Evolutionary conservation across 2,329 filamentous ascomycete species (phyloP).

Genomic region (Rosellinia necatrix): DNA sequence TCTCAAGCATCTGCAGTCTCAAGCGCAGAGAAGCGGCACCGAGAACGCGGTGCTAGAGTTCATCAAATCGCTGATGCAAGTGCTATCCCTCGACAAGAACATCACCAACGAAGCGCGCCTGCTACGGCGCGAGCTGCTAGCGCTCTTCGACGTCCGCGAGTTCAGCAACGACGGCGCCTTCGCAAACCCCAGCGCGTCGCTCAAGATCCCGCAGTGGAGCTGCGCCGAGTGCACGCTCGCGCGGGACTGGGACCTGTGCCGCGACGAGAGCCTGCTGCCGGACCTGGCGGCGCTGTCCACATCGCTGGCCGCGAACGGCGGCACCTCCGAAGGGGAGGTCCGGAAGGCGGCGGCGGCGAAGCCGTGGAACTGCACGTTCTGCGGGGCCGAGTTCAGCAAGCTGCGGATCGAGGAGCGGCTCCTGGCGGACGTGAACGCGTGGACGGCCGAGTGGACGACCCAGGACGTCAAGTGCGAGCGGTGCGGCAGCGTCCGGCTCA

Average conservation of each 20-base stretch:
- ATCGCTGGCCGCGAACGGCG: not conserved
- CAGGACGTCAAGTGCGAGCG: conserved; percentile 84
- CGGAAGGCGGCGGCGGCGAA: conserved; percentile 42
- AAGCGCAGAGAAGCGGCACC: conserved; percentile 41
- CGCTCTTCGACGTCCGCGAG: conserved; percentile 91
- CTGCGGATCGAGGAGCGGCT: conserved; percentile 83
- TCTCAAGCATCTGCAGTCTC: conserved; percentile 19
- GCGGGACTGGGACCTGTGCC: conserved; percentile 88
- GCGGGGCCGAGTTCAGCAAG: conserved; percentile 75
- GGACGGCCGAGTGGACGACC: conserved; percentile 79
- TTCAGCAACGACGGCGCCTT: conserved; percentile 90
- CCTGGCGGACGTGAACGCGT: conserved; percentile 74
- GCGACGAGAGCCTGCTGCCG: conserved; percentile 80
- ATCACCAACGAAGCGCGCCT: conserved; percentile 87
- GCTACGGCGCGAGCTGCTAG: conserved; percentile 84
- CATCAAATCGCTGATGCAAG: conserved; percentile 91
- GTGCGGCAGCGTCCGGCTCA: conserved; percentile 75
- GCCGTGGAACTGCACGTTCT: conserved; percentile 78
- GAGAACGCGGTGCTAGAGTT: conserved; percentile 82
- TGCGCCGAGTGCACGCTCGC: conserved; percentile 91
- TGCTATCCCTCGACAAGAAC: conserved; percentile 87
- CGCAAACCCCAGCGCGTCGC: conserved; percentile 77
- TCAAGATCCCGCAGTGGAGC: conserved; percentile 75
- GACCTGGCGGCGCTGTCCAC: conserved; percentile 40
- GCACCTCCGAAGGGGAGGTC: conserved; percentile 18